A percentile compares a stretch with the other conserved stretches of the same genome.
Conservation (phyloP, 2,329 filamentous ascomycete genomes). For the Gliomastix tumulicola region DNA sequence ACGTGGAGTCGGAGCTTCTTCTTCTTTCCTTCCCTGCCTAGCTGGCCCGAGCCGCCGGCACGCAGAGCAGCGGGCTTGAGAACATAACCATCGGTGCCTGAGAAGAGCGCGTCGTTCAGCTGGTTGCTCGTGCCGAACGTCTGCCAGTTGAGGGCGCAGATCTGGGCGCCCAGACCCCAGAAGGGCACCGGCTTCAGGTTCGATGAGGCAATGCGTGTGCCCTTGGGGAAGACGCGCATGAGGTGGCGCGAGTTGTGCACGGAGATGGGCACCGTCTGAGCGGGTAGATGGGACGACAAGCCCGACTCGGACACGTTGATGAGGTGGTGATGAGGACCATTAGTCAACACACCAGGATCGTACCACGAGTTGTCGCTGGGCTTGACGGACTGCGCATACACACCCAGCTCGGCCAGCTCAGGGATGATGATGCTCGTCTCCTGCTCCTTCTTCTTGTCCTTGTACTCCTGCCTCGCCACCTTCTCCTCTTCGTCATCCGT, state of each 20-base stretch:
- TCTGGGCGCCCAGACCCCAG: slow-evolving; percentile 62
- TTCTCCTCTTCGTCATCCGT: slow-evolving; percentile 33
- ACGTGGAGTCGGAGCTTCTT: slow-evolving; percentile 50
- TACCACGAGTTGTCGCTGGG: slow-evolving; percentile 61
- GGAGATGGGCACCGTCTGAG: slow-evolving; percentile 37
- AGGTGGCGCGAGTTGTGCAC: slow-evolving; percentile 56
- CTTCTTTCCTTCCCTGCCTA: slow-evolving; percentile 35
- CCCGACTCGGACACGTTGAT: slow-evolving; percentile 64
- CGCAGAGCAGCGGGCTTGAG: slow-evolving; percentile 57
- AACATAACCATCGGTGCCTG: slow-evolving; percentile 57
- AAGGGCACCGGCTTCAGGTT: slow-evolving; percentile 58
- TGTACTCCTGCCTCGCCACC: slow-evolving; percentile 43
- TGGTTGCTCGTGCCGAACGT: slow-evolving; percentile 60
- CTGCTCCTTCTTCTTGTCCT: slow-evolving; percentile 31
- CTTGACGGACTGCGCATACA: slow-evolving; percentile 66
- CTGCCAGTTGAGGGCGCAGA: slow-evolving; percentile 66
- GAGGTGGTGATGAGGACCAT: slow-evolving; percentile 57
- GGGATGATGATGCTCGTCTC: slow-evolving; percentile 48
- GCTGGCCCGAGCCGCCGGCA: slow-evolving; percentile 41
- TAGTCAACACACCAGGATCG: slow-evolving; percentile 36
- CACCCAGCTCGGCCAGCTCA: slow-evolving; percentile 57
- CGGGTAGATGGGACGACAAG: slow-evolving; percentile 42
- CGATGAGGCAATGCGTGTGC: slow-evolving; percentile 58
- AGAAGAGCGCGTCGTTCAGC: slow-evolving; percentile 62
- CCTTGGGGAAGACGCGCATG: slow-evolving; percentile 67